Evolutionary conservation across 2,329 filamentous ascomycete genomes (phyloP).

Genomic region (Phialophora tarda): DNA sequence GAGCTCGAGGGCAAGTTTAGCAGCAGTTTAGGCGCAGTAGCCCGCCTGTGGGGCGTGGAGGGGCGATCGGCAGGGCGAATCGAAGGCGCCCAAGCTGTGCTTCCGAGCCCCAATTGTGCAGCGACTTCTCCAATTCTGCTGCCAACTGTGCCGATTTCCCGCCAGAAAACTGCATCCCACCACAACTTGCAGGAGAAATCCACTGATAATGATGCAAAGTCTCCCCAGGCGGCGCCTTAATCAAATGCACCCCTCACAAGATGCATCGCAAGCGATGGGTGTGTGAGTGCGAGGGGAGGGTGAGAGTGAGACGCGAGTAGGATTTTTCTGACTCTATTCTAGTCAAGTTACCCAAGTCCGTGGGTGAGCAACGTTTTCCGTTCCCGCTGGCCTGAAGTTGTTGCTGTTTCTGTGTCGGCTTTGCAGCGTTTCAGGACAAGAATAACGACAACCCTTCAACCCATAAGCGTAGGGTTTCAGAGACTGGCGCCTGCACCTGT

Average conservation of each 20-base stretch:
- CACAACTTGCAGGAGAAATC: conserved; percentile 13
- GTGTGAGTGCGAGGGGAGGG: not conserved
- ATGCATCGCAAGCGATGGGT: conserved; percentile 8
- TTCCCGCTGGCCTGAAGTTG: conserved; percentile 9
- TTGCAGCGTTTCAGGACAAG: conserved; percentile 8
- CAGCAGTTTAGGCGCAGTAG: conserved; percentile 18
- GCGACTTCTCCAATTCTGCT: conserved; percentile 6
- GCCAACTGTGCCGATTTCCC: conserved; percentile 31
- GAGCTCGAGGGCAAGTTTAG: conserved; percentile 9
- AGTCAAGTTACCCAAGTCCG: not conserved
- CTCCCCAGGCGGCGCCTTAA: not conserved
- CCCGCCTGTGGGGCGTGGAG: conserved; percentile 15
- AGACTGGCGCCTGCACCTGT: not conserved
- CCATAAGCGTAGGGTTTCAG: not conserved
- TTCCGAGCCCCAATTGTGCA: conserved; percentile 1
- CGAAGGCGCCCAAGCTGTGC: conserved; percentile 1
- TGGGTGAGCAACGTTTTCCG: not conserved
- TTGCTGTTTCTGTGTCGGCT: conserved; percentile 19
- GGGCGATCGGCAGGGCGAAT: conserved; percentile 28
- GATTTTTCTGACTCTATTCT: not conserved
- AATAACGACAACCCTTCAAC: conserved; percentile 3
- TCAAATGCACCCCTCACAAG: conserved; percentile 17
- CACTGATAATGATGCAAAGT: not conserved
- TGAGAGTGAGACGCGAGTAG: not conserved
- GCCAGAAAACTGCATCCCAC: conserved; percentile 19